phyloP scores from a whole-genome alignment of 768 basidiomycete species.

The Boletus rufocinnamomeus region DNA sequence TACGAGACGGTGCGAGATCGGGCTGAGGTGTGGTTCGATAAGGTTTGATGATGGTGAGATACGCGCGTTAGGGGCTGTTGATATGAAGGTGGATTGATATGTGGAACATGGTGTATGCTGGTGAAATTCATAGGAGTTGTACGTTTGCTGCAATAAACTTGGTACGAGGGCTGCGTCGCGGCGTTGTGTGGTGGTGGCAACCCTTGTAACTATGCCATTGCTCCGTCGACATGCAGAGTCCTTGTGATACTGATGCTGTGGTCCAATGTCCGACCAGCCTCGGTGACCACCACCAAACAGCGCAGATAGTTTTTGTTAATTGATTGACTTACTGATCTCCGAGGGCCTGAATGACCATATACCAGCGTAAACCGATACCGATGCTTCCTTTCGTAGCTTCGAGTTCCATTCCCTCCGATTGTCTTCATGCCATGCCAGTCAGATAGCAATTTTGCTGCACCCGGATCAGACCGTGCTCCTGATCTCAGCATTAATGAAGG shows the following conservation, averaged over 20 bases:
- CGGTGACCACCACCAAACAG: background rate
- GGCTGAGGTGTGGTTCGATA: conserved; percentile 37
- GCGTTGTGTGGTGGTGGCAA: background rate
- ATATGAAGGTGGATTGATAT: background rate
- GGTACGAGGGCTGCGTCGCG: background rate
- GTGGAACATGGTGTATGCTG: background rate
- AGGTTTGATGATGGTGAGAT: conserved; percentile 10
- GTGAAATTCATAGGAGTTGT: background rate
- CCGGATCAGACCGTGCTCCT: background rate
- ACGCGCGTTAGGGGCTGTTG: background rate
- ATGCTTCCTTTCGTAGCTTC: background rate
- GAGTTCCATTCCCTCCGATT: conserved; percentile 1
- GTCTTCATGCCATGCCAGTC: background rate
- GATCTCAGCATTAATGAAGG: background rate
- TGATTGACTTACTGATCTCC: background rate
- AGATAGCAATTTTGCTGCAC: background rate
- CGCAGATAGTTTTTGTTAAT: background rate
- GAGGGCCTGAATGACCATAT: background rate
- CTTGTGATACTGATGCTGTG: background rate
- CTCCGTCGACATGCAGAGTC: no score
- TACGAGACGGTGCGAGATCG: conserved; percentile 24
- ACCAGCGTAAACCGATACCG: no score
- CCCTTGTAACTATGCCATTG: background rate
- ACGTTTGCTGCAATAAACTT: background rate
- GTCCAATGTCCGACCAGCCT: background rate